Evolutionary conservation across 768 basidiomycete species (phyloP).

Genomic region (Pisolithus marmoratus): DNA sequence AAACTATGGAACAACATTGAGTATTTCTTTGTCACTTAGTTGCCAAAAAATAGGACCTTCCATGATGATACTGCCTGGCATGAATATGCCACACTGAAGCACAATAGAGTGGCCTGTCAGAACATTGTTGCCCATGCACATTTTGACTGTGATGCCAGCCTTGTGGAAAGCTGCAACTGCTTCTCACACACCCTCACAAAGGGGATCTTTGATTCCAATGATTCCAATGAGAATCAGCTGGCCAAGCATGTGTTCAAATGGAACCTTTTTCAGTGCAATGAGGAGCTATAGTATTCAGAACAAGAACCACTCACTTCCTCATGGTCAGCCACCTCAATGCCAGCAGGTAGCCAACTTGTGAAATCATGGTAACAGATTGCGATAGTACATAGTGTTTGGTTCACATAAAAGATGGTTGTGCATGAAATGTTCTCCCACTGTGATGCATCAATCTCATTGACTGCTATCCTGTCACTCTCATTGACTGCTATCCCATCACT

Average conservation of each 20-base stretch:
- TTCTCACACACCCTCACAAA: slow-evolving; percentile 82
- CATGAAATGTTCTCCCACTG: slow-evolving; percentile 79
- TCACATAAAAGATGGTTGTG: slow-evolving; percentile 97
- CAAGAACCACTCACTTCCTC: slow-evolving; percentile 46
- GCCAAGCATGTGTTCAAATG: slow-evolving; percentile 60
- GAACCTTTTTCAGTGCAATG: slow-evolving; percentile 39
- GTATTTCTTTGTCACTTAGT: slow-evolving; percentile 61
- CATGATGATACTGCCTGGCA: slow-evolving; percentile 92
- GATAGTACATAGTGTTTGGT: slow-evolving; percentile 91
- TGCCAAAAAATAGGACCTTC: slow-evolving; percentile 92
- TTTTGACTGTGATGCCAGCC: slow-evolving; percentile 92
- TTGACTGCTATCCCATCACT: slow-evolving; percentile 36
- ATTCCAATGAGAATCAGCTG: slow-evolving; percentile 86
- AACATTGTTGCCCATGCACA: slow-evolving; percentile 98
- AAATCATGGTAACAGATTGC: slow-evolving; percentile 93
- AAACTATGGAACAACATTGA: slow-evolving; percentile 83
- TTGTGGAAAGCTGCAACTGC: slow-evolving; percentile 83
- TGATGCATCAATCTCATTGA: slow-evolving; percentile 54
- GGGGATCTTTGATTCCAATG: slow-evolving; percentile 93
- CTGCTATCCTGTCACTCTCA: slow-evolving; percentile 40
- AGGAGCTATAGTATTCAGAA: slow-evolving; percentile 1
- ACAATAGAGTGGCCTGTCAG: slow-evolving; percentile 96
- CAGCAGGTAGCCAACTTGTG: slow-evolving; percentile 73
- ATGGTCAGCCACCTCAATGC: slow-evolving; percentile 32
- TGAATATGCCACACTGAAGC: slow-evolving; percentile 92